Evolutionary conservation across 2,329 filamentous ascomycete genomes (phyloP), one percentile per base, ranked within the genome.

Genomic region (Ophiobolus disseminans): DNA sequence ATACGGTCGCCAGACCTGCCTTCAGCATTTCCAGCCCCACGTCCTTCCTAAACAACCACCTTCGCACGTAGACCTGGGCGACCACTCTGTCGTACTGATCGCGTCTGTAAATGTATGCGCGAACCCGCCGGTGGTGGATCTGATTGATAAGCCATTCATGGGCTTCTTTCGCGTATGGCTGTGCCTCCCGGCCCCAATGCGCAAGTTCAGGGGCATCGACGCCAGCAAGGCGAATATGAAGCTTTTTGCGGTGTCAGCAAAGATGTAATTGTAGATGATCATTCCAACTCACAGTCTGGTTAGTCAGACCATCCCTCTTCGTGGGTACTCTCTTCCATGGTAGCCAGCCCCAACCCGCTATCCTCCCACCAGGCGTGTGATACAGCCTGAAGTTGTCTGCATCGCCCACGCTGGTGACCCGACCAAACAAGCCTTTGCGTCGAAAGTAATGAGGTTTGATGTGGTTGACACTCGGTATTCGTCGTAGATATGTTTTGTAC

Each of bases 41-140:
- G 71, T 99, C 92, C 48, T 82, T 83, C 59, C 85, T 86, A 50
- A 90, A 80, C 8, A 90, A 73, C 62, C 86, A 73, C 46, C 80
- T 82, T 38, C 90, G 83, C 23, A 93, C 84, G 63, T 85, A 90
- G 0, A 93, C 93, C 0, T 90, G 94, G 13, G 88, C 91, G 1
- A 99, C 91, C 5, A 96, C 86, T 36, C 94, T 87, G 57, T 92
- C 88, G 73, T 97, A 99, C 69, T 97, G 94, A 71, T 99, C 95
- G 43, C 86, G 84, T 50, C 86, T 86, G 74, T 92, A 90, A 41
- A 97, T 82, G 63, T 89, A 86, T n/a, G 86, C 89, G 48, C 93
- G 86, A 45, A 99, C 89, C 46, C 87, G 86, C 25, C 84, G 85
- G 50, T 87, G 80, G 17, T 85, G 76, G 8, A 97, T 78, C 70